Base-by-base conservation (phyloP, 805 yeast species). In the Pichia exigua region DNA sequence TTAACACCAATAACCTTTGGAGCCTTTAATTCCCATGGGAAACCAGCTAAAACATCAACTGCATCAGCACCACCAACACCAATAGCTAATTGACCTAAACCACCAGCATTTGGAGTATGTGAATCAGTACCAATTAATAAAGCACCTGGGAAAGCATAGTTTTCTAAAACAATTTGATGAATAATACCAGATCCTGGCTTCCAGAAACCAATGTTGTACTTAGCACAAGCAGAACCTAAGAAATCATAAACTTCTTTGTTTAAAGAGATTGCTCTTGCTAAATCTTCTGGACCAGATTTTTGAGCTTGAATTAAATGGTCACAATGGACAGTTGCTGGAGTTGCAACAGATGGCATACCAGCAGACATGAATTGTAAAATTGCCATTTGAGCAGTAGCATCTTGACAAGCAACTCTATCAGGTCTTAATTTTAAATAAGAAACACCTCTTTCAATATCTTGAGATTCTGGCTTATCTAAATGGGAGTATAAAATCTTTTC, bases 21-120 rank as follows among this genome's bases (percentile, higher is more conserved):
- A 50, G 98, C 98, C 76, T 91, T 91, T 70, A 94, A 80, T 74
- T 94, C 99, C 99, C 99, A 94, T 52, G 99, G 97, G 30, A 94
- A 85, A 59, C 94, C 96, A 44, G 98, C 90, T 65, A 94, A 74
- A 48, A 94, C 99, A 71, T 94, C 99, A 51, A 94, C 99, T 42
- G 99, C 99, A 73, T 94, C 99, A 51, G 99, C 99, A 76, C 99
- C 99, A 73, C 99, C 99, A 42, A 94, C 99, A 73, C 99, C 99
- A 67, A 94, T 94, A 63, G 99, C 98, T 59, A 92, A 84, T 59
- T 96, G 96, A 68, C 99, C 99, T 57, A 94, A 75, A 60, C 99
- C 99, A 74, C 99, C 99, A 30, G 99, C 99, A 65, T 94, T 94
- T 46, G 99, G 99, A 46, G 99, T 94, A 70, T 94, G 99, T 1